Evolutionary conservation across 2,329 filamentous ascomycete genomes (phyloP).

Genomic region (Pseudogymnoascus sp.): DNA sequence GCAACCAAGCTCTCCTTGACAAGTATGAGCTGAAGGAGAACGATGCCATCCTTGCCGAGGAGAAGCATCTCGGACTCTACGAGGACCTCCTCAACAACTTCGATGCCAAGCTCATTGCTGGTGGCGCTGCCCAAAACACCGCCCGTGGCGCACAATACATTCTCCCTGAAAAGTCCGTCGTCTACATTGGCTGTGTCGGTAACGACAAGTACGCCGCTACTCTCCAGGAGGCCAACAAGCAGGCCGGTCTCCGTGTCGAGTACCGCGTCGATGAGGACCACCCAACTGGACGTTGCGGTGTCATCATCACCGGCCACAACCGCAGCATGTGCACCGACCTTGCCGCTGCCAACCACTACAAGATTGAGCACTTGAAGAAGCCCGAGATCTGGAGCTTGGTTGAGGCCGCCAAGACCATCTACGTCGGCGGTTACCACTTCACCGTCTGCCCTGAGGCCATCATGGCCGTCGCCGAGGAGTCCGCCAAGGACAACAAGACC

Average conservation of each 20-base stretch:
- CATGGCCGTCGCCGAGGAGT: constrained; percentile 82
- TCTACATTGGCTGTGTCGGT: constrained; percentile 90
- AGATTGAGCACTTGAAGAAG: constrained; percentile 84
- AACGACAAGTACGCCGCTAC: constrained; percentile 93
- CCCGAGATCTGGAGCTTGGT: constrained; percentile 88
- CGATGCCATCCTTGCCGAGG: constrained; percentile 92
- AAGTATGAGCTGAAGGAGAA: constrained; percentile 94
- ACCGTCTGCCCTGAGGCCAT: constrained; percentile 91
- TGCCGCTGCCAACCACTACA: constrained; percentile 94
- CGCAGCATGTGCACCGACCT: constrained; percentile 92
- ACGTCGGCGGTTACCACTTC: constrained; percentile 94
- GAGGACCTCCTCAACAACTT: constrained; percentile 90
- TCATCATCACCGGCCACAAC: constrained; percentile 95
- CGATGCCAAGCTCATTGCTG: constrained; percentile 89
- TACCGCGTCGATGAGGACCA: constrained; percentile 82
- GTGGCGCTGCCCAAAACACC: constrained; percentile 95
- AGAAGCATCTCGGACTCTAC: constrained; percentile 82
- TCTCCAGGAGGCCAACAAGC: constrained; percentile 75
- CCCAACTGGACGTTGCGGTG: constrained; percentile 89
- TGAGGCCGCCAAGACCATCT: constrained; percentile 80
- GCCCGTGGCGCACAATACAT: constrained; percentile 95
- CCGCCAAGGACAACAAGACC: constrained; percentile 79
- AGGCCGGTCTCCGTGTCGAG: constrained; percentile 85
- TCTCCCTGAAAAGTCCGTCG: constrained; percentile 77
- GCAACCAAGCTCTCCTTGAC: constrained; percentile 74